phyloP scores from a whole-genome alignment of 116 monocot species.

The Thalassia testudinum region DNA sequence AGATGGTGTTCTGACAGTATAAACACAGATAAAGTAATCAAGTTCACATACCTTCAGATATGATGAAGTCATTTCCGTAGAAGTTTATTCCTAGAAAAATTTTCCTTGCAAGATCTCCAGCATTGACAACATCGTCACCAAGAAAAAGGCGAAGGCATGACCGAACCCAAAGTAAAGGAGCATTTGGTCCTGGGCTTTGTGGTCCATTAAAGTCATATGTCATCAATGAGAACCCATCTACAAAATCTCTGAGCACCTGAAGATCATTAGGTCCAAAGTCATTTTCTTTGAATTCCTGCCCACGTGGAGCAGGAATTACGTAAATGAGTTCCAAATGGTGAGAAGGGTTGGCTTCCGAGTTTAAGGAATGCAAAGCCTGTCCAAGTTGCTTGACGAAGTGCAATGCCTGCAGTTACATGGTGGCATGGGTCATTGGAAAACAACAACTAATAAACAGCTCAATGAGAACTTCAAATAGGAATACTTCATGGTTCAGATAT shows the following conservation, averaged over 20 bases:
- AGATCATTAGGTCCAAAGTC: conserved; percentile 83
- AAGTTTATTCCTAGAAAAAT: conserved; percentile 93
- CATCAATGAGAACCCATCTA: conserved; percentile 97
- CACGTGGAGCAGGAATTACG: conserved; percentile 65
- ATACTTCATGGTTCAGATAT: too few relatives aligned
- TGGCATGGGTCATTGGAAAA: too few relatives aligned
- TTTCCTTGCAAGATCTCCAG: conserved; percentile 19
- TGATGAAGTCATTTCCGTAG: conserved; percentile 84
- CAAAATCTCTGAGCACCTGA: conserved; percentile 27
- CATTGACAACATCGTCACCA: conserved; percentile 12
- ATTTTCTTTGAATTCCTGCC: conserved; percentile 41
- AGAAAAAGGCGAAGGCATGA: conserved; percentile 50
- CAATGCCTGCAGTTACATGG: conserved; percentile 3
- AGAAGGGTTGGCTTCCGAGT: conserved; percentile 14
- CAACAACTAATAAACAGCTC: too few relatives aligned
- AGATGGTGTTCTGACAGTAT: neutral
- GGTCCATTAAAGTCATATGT: conserved; percentile 92
- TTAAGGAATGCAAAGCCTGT: conserved; percentile 50
- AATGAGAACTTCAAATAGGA: too few relatives aligned
- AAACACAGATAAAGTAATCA: too few relatives aligned
- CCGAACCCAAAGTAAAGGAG: conserved; percentile 72
- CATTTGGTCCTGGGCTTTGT: conserved; percentile 79
- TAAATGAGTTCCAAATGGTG: conserved; percentile 54
- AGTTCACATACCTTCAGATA: conserved; percentile 78
- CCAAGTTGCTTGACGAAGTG: conserved; percentile 62